phyloP scores from a whole-genome alignment of 2,329 filamentous ascomycete species.

The Monosporascus sp. region DNA sequence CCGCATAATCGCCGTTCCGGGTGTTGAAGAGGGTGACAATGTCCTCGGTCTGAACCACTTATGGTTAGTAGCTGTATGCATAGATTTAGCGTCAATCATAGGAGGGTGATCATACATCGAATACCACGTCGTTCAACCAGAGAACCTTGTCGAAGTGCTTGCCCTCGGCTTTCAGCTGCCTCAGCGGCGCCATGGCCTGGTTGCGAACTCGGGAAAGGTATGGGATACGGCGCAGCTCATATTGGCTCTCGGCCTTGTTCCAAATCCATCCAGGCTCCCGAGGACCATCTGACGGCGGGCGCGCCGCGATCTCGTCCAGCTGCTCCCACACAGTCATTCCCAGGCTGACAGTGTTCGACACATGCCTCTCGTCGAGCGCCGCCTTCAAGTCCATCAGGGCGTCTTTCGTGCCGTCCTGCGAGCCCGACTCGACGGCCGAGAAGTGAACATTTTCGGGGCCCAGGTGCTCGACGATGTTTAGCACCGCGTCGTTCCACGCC shows the following conservation, averaged over 20 bases:
- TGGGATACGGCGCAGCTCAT: constrained; percentile 59
- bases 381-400: constrained; percentile 52
- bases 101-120: constrained; percentile 34
- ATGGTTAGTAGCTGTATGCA: constrained; percentile 9
- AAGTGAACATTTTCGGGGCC: constrained; percentile 60
- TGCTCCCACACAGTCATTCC: constrained; percentile 50
- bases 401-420: constrained; percentile 60
- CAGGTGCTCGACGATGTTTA: constrained; percentile 49
- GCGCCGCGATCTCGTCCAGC: constrained; percentile 45
- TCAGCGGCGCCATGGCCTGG: constrained; percentile 53
- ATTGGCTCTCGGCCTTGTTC: constrained; percentile 42
- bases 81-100: constrained; percentile 11
- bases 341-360: constrained; percentile 50
- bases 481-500: constrained; percentile 54
- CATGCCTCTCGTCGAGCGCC: constrained; percentile 43
- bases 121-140: constrained; percentile 58
- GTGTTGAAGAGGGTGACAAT: constrained; percentile 49
- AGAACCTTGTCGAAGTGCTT: constrained; percentile 49
- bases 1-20: constrained; percentile 48
- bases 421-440: constrained; percentile 62
- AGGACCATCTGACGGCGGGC: constrained; percentile 22
- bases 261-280: constrained; percentile 56
- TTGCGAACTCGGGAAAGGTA: constrained; percentile 63
- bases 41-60: constrained; percentile 31
- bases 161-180: constrained; percentile 42